Evolutionary conservation across 2,329 filamentous ascomycete genomes (phyloP).

Genomic region (Keithomyces neogunnii): DNA sequence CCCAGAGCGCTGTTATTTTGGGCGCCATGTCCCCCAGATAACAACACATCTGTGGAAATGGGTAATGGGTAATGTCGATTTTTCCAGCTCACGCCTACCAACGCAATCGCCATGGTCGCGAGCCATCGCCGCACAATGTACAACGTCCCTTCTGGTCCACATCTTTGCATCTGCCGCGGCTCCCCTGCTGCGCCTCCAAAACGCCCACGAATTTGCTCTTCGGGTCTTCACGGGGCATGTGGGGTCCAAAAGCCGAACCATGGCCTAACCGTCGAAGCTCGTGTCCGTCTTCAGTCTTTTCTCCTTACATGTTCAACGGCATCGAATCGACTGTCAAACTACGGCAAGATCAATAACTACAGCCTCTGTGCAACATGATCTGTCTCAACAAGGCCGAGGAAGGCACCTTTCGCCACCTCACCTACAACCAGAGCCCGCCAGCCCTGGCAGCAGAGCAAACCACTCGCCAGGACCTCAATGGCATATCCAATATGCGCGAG

Average conservation of each 20-base stretch:
- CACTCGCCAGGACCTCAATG: slow-evolving; percentile 47
- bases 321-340: background rate
- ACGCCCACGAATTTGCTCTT: background rate
- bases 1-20: no score
- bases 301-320: background rate
- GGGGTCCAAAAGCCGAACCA: background rate
- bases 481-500: slow-evolving; percentile 42
- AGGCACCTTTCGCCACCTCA: slow-evolving; percentile 34
- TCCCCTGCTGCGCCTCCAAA: background rate
- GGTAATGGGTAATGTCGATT: no score
- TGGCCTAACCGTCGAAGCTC: background rate
- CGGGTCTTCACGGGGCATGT: slow-evolving; percentile 1
- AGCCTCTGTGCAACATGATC: slow-evolving; percentile 31
- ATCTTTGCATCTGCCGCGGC: no score
- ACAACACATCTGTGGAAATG: no score
- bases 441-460: slow-evolving; percentile 39
- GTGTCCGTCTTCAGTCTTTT: background rate
- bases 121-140: no score
- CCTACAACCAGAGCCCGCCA: slow-evolving; percentile 46
- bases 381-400: slow-evolving; percentile 48
- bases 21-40: no score
- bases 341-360: background rate
- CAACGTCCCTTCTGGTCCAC: no score
- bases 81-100: no score
- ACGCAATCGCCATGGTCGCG: no score